Base-by-base conservation (phyloP, 106 monocot species). In the Allium cepa region DNA sequence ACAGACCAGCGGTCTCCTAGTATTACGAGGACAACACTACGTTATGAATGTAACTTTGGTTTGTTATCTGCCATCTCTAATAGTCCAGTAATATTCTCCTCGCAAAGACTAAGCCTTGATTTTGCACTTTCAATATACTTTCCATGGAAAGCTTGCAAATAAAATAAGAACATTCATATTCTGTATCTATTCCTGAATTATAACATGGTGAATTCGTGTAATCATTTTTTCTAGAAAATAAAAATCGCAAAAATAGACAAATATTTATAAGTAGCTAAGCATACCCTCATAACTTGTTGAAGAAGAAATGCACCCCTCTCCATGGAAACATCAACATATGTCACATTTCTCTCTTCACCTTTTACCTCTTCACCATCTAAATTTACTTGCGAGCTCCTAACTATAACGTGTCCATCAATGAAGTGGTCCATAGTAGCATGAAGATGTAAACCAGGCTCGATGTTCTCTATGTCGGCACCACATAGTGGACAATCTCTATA, bases 251-350 rank as follows among this genome's bases (percentile, higher is more conserved):
- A 49, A 47, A 10, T 16, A 57, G 52, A 12, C 5, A 17, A 59
- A 15, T 45, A 74, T 51, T 11, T 46, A 45, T n/a, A 58, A 49
- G 48, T 17, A 53, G n/a, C 6, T 9, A 68, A 66, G 71, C 89
- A 66, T 47, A 97, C 97, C 76, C 84, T 83, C 97, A 97, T 97
- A 73, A 92, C 97, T 83, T 97, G 97, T 76, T 97, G 97, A 49
- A 97, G 87, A 65, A 97, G 66, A 75, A 97, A 97, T 67, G 92
- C 81, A 70, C 92, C 97, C 48, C 89, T 79, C 68, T 97, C 92
- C 80, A 97, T 81, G 17, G 97, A 97, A 75, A 97, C 84, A 81
- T 97, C 89, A 12, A 75, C 97, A 81, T 97, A 97, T 59, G 87
- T 92, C 15, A 97, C 92, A 64, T 82, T 87, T 64, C 77, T 82